These are phyloP conservation scores for Myxozyma monticola DNA, from an alignment of 805 yeast species.

Conservation along the genomic window DNA sequence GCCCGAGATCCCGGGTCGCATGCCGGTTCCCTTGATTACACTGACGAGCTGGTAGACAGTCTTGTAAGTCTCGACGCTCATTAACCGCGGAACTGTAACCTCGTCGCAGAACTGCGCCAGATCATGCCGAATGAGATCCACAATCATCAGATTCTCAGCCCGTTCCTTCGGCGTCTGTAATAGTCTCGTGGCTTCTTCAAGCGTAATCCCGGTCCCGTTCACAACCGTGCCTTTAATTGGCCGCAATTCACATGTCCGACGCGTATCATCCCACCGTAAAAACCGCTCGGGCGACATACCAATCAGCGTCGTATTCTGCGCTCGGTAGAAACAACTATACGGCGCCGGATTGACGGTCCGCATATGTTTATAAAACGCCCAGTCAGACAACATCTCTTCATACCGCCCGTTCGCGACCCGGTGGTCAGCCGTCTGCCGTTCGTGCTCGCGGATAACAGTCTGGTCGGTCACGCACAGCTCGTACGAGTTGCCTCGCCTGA, in stretches of 20 bases:
- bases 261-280: conserved; percentile 64
- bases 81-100: conserved; percentile 74
- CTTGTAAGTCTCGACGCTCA: conserved; percentile 89
- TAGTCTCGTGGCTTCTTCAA: conserved; percentile 7
- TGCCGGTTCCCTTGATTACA: conserved; percentile 68
- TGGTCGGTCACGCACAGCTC: conserved; percentile 87
- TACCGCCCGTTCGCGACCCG: neutral
- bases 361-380: conserved; percentile 78
- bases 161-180: conserved; percentile 61
- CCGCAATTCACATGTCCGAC: conserved; percentile 65
- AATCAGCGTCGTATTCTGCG: conserved; percentile 61
- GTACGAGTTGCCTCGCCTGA: conserved; percentile 84
- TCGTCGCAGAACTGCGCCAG: conserved; percentile 62
- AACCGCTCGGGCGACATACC: conserved; percentile 96
- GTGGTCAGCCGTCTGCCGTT: too few species aligned
- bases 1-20: conserved; percentile 54
- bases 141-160: conserved; percentile 96
- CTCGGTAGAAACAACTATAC: conserved; percentile 75
- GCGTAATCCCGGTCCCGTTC: conserved; percentile 47
- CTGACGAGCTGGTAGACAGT: conserved; percentile 91
- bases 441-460: conserved; percentile 10
- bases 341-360: conserved; percentile 86
- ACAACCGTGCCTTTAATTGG: conserved; percentile 96
- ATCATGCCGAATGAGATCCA: conserved; percentile 92
- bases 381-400: conserved; percentile 36